Evolutionary conservation across 148 eudicot species (phyloP), one percentile per base, ranked within the genome.

Genomic region (Vaccinium darrowii): DNA sequence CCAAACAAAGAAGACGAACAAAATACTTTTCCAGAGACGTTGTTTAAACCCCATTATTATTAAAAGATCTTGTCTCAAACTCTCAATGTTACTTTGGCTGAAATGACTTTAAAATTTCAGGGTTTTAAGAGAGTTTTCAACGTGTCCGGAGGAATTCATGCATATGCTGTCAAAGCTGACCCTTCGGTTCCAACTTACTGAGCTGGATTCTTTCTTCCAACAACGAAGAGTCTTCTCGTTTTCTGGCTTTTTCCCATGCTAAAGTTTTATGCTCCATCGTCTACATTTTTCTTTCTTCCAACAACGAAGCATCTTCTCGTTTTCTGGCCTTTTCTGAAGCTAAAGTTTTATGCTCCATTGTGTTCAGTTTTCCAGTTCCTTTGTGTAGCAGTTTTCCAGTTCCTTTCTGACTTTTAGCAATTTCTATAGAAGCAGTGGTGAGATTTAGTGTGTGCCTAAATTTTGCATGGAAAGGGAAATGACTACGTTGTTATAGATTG

Each of bases 91-190:
- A 9, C 13, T 82, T 83, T 53, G 30, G 84, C 84, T 82, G 79
- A 72, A 19, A 4, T 36, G n/a, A 25, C 2, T 83, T 50, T 19
- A 9, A 33, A 16, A n/a, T 75, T 75, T 81, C 92, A 97, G 98
- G 98, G 98, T 78, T 95, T 97, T 89, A 90, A 84, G 90, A 97
- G 71, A 88, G 90, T 97, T 73, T 95, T 87, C 93, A 97, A 95
- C 67, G 91, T 97, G 79, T 79, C 94, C 9, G 99, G 98, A 47
- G 98, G 99, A 76, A 96, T 97, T 83, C 99, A 97, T 83, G 92
- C 94, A 51, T 97, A 97, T 86, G 94, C 99, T 81, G 88, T 93
- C 81, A 95, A 95, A 83, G 98, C 81, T 71, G 99, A 95, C 89
- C 92, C 96, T 23, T 92, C 98, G 0, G 77, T 97, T 82, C 98